Base-by-base conservation (phyloP, 1,139 yeast genomes). In the Geotrichum macrosporum region DNA sequence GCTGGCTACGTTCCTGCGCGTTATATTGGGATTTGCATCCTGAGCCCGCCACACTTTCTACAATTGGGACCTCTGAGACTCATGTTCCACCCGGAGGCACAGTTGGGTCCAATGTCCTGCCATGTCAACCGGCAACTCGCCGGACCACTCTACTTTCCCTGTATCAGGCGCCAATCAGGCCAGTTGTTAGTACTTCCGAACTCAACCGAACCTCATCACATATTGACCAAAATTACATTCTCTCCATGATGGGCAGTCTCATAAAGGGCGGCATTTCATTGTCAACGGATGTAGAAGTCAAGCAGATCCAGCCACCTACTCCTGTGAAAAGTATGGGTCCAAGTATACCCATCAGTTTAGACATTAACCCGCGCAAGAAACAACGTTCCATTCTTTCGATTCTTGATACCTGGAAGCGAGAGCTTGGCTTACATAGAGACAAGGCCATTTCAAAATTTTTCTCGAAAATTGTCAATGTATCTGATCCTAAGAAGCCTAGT, bases 1-100 rank as follows among this genome's bases (percentile, higher is more conserved):
- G 61, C 35, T 70, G 74, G 73, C 57, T 62, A 39, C 46, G 60
- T 18, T 55, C 59, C n/a, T 53, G 66, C 21, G 50, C 59, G 34
- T 44, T 58, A 46, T 66, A 63, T 54, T 69, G 72, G 72, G 58
- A 59, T 42, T 26, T 62, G 8, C 38, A 47, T 5, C 50, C 55
- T 12, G 44, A 43, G 10, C 32, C 20, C 19, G 15, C 36, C 9
- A n/a, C n/a, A n/a, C n/a, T n/a, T n/a, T n/a, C n/a, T n/a, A n/a
- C n/a, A n/a, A n/a, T n/a, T n/a, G n/a, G n/a, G n/a, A n/a, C n/a
- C n/a, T n/a, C n/a, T n/a, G n/a, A n/a, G n/a, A n/a, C n/a, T n/a
- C 27, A 24, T 6, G 35, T 48, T 5, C 30, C 43, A 5, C 60
- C 60, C 35, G 65, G 58, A 12, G 64, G 62, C 12, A 41, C 46